A percentile compares a stretch with the other conserved stretches of the same genome.
Evolutionary conservation across 2,329 filamentous ascomycete species (phyloP).

Genomic region (Lasiodiplodia sp.): DNA sequence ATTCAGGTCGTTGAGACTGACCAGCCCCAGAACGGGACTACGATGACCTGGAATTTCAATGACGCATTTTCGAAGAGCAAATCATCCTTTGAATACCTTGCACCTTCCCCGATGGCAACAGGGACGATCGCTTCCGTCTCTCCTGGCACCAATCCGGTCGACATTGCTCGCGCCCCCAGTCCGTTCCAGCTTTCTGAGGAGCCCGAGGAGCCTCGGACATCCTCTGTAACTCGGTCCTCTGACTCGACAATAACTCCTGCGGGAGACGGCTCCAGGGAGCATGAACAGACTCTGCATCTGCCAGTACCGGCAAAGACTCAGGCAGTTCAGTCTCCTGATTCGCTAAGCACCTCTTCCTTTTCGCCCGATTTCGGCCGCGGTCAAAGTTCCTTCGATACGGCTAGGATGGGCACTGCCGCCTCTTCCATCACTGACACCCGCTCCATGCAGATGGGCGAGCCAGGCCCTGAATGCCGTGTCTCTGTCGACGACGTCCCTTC

Average conservation of each 20-base stretch:
- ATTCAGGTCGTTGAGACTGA: constrained; percentile 58
- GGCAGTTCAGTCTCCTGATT: constrained; percentile 71
- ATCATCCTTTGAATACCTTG: constrained; percentile 2
- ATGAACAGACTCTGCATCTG: constrained; percentile 46
- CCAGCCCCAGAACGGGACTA: constrained; percentile 45
- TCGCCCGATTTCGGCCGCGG: constrained; percentile 70
- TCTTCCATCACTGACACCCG: constrained; percentile 77
- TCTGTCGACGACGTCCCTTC: constrained; percentile 79
- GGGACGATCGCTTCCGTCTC: constrained; percentile 8
- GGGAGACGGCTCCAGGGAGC: constrained; percentile 44
- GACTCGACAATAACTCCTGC: constrained; percentile 55
- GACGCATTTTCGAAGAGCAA: constrained; percentile 36
- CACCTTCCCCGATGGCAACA: constrained; percentile 20
- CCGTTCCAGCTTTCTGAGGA: constrained; percentile 55
- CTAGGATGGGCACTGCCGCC: constrained; percentile 76
- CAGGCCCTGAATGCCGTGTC: constrained; percentile 72
- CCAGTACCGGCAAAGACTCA: constrained; percentile 48
- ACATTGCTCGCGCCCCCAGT: constrained; percentile 36
- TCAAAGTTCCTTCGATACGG: constrained; percentile 70
- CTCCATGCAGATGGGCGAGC: constrained; percentile 75
- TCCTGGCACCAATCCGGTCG: constrained; percentile 13
- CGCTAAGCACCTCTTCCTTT: constrained; percentile 63
- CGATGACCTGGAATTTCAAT: constrained; percentile 54
- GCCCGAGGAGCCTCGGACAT: constrained; percentile 56
- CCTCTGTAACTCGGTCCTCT: constrained; percentile 58